phyloP scores from a whole-genome alignment of 768 basidiomycete genomes.

The Heimioporus sp. region DNA sequence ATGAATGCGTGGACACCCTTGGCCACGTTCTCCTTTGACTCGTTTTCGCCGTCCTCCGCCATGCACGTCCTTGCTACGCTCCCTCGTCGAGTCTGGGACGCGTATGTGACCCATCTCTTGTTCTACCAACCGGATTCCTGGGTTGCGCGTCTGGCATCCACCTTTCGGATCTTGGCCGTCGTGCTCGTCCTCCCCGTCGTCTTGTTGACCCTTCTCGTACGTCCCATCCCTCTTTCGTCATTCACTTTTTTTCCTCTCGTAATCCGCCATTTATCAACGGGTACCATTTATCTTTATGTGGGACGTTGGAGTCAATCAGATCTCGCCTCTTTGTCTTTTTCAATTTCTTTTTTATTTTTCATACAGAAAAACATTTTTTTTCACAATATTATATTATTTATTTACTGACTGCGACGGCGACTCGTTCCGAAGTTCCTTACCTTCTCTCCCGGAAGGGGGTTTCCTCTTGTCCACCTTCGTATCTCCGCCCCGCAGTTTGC shows the following conservation, averaged over 20 bases:
- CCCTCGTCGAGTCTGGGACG: slow-evolving; percentile 51
- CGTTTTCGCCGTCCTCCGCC: no score
- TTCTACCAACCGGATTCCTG: slow-evolving; percentile 62
- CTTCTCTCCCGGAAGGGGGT: not conserved
- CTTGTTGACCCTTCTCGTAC: slow-evolving; percentile 64
- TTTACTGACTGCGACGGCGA: slow-evolving; percentile 7
- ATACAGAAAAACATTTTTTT: no score
- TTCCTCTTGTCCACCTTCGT: not conserved
- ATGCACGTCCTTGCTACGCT: slow-evolving; percentile 7
- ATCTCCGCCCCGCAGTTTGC: slow-evolving; percentile 12
- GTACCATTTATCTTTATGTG: no score
- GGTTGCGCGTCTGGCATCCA: slow-evolving; percentile 62
- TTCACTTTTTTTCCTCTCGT: slow-evolving; percentile 6
- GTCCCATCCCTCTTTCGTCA: slow-evolving; percentile 24
- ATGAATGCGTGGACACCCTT: slow-evolving; percentile 5
- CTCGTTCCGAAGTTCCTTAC: slow-evolving; percentile 10
- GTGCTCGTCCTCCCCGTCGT: slow-evolving; percentile 48
- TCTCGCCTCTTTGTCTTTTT: not conserved
- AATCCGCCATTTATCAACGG: slow-evolving; percentile 1
- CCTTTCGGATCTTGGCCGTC: slow-evolving; percentile 62
- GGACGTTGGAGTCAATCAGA: not conserved
- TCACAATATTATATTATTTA: not conserved
- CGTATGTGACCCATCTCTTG: slow-evolving; percentile 64
- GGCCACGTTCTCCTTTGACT: slow-evolving; percentile 1
- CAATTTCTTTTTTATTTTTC: not conserved